phyloP scores from a whole-genome alignment of 139 green algal genomes.

The Chlamydomonas sp. region DNA sequence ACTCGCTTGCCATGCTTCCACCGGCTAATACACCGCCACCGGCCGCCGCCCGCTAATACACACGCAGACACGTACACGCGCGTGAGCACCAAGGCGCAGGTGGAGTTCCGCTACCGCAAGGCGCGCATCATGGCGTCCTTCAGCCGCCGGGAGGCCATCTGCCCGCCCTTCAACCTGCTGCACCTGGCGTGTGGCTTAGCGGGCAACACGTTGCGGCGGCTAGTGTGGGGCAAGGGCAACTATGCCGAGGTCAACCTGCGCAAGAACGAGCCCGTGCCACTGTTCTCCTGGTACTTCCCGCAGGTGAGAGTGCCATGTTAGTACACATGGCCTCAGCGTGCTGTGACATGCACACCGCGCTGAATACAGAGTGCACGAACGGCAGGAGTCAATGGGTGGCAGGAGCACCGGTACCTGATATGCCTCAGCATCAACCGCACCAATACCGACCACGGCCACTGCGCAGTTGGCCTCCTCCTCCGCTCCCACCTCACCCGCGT shows the following conservation, averaged over 20 bases:
- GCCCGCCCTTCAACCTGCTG: conserved; percentile 19
- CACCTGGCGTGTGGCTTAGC: not conserved
- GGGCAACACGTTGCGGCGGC: conserved; percentile 2
- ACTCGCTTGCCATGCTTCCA: not conserved
- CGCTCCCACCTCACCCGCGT: not conserved
- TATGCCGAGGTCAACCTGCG: not conserved
- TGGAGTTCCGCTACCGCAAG: conserved; percentile 25
- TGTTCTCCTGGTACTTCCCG: conserved; percentile 24
- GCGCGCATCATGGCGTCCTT: conserved; percentile 8
- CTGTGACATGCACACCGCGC: no score
- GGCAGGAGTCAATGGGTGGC: no score
- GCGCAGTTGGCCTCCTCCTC: not conserved
- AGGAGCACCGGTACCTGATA: no score
- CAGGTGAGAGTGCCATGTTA: not conserved
- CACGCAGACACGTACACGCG: conserved; percentile 9
- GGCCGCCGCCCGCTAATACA: not conserved
- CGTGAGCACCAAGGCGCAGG: conserved; percentile 5
- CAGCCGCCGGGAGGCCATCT: not conserved
- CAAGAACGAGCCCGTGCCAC: conserved; percentile 11
- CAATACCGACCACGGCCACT: no score
- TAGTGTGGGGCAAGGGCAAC: not conserved
- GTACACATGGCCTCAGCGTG: no score
- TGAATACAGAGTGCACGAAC: no score
- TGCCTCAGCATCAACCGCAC: no score
- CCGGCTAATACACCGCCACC: not conserved